A percentile compares a stretch with the other conserved stretches of the same genome.
Evolutionary conservation across 345 rosid species (phyloP).

Genomic region (Salix exigua): DNA sequence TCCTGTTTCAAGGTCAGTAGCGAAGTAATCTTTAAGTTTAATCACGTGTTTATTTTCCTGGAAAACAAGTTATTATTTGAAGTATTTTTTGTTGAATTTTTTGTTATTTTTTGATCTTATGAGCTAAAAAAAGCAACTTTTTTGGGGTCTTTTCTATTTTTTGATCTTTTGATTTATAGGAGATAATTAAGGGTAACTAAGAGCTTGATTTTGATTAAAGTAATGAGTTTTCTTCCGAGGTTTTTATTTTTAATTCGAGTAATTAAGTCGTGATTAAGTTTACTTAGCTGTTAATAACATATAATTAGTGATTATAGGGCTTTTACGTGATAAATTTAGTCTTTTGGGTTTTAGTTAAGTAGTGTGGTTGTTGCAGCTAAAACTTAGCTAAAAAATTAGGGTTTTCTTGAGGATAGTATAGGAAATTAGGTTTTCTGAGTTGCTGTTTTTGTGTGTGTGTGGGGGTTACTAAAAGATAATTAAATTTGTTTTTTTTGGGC

Average conservation of each 20-base stretch:
- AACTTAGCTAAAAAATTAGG: slow-evolving; percentile 23
- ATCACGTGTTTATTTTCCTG: background rate
- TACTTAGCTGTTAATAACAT: slow-evolving; percentile 2
- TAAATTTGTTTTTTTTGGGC: background rate
- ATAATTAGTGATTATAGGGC: background rate
- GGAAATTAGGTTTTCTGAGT: background rate
- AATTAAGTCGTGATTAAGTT: slow-evolving; percentile 15
- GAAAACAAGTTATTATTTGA: background rate
- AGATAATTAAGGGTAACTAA: background rate
- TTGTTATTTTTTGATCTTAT: slow-evolving; percentile 27
- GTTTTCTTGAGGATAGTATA: slow-evolving; percentile 7
- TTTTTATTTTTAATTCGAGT: slow-evolving; percentile 14
- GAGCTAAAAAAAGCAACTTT: slow-evolving; percentile 11
- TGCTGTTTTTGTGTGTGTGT: no score
- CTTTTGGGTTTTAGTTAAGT: slow-evolving; percentile 2
- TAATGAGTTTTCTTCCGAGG: slow-evolving; percentile 11
- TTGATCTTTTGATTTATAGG: slow-evolving; percentile 22
- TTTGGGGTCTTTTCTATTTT: background rate
- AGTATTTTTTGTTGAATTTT: background rate
- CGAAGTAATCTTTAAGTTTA: background rate
- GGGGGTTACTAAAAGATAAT: background rate
- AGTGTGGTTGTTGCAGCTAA: background rate
- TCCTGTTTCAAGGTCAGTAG: slow-evolving; percentile 39
- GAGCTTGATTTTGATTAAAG: background rate
- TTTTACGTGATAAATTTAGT: background rate